Conservation (phyloP, 768 basidiomycete genomes). For the Boletellus sp. region DNA sequence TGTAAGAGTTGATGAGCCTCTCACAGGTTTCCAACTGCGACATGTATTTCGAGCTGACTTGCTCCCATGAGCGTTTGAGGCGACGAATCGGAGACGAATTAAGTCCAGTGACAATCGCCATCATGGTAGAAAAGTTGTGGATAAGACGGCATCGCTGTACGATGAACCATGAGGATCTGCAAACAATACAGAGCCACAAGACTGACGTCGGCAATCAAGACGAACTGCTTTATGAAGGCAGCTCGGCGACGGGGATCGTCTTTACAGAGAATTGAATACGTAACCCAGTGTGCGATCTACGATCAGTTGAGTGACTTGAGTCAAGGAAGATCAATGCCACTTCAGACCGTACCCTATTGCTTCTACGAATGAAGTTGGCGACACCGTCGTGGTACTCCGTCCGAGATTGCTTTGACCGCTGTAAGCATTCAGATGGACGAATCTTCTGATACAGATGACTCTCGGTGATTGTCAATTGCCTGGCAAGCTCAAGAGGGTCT, state of each 20-base stretch:
- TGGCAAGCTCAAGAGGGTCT: slow-evolving; percentile 60
- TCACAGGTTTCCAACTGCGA: slow-evolving; percentile 51
- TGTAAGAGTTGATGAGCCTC: slow-evolving; percentile 58
- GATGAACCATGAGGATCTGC: slow-evolving; percentile 2
- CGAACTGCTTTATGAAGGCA: slow-evolving; percentile 61
- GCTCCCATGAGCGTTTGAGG: slow-evolving; percentile 63
- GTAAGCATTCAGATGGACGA: slow-evolving; percentile 56
- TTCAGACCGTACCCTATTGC: slow-evolving; percentile 43
- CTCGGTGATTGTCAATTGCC: slow-evolving; percentile 67
- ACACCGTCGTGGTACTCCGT: slow-evolving; percentile 49
- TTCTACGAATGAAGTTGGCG: slow-evolving; percentile 52
- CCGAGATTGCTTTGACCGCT: slow-evolving; percentile 48
- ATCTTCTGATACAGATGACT: slow-evolving; percentile 57
- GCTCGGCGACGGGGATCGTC: slow-evolving; percentile 61
- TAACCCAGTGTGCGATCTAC: slow-evolving; percentile 60
- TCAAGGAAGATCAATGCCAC: not conserved
- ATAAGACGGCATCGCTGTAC: slow-evolving; percentile 54
- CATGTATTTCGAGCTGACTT: slow-evolving; percentile 46
- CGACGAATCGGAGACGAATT: slow-evolving; percentile 63
- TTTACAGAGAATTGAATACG: slow-evolving; percentile 50
- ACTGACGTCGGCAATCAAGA: slow-evolving; percentile 60
- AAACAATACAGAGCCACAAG: not conserved
- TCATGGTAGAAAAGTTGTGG: slow-evolving; percentile 68
- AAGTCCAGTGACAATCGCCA: slow-evolving; percentile 63
- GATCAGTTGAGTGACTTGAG: not conserved